Evolutionary conservation across 495 filamentous ascomycete species (phyloP), one percentile per base, ranked within the genome.

Genomic region (Bathelium albidoporum): DNA sequence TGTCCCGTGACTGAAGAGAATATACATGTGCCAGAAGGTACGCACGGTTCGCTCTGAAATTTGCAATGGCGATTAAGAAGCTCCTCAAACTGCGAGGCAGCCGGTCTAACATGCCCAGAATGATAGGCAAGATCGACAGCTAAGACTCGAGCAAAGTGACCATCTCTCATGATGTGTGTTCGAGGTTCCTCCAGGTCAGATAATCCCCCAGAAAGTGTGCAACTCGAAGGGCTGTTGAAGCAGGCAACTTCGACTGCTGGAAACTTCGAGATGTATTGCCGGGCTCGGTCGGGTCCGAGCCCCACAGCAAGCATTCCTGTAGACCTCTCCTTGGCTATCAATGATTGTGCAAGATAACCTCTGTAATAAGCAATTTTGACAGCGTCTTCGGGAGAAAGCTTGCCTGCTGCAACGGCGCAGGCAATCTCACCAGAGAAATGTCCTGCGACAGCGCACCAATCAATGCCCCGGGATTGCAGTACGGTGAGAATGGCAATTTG

Each of bases 361-460:
- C 79, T 68, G 53, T 73, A 75, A 49, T 76, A 81, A 4, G 77
- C 75, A 31, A 73, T 43, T 1, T 64, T 66, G 22, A 77, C 75
- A 0, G 79, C 83, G 70, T 75, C 79, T 66, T 63, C 66, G 16
- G 74, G 69, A 0, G 76, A 76, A 11, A 86, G 61, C 2, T 70
- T 73, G 2, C 77, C 82, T 10, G 81, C 76, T 18, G 83, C 82
- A 69, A 85, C 87, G 0, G 84, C 84, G 11, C 83, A 82, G 2
- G 77, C 83, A 39, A 88, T 84, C 70, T 88, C 85, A 1, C 85
- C 85, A 0, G 80, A 82, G 0, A 84, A 87, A 69, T 87, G 85
- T 0, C 85, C 84, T 2, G 80, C 70, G 0, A 86, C 83, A 0
- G 74, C 70, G n/a, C 43, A 32, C 0, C 72, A 68, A 3, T 39